Evolutionary conservation across 306 rosid species (phyloP).

Genomic region (Heteromeles arbutifolia): DNA sequence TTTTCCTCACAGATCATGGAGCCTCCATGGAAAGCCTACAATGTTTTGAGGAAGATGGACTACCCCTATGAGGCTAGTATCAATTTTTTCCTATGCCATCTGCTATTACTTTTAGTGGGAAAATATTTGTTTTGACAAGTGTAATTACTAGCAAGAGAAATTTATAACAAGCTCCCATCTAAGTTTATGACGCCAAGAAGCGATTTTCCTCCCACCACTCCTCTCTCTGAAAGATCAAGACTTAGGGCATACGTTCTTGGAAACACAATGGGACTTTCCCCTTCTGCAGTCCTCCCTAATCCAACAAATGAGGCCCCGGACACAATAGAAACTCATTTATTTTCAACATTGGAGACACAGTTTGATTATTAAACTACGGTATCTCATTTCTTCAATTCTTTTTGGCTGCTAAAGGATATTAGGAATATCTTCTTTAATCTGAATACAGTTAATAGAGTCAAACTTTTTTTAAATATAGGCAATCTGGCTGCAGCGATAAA

Average conservation of each 20-base stretch:
- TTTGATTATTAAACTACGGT: neutral
- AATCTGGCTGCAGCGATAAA: neutral
- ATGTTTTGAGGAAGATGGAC: constrained; percentile 78
- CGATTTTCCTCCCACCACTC: neutral
- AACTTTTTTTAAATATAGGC: neutral
- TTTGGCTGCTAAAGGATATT: neutral
- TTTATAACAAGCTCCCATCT: neutral
- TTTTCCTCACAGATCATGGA: constrained; percentile 76
- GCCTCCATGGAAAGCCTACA: constrained; percentile 90
- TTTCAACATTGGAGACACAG: neutral
- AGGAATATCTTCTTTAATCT: neutral
- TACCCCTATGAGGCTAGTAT: constrained; percentile 82
- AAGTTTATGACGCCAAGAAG: neutral
- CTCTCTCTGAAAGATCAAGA: neutral
- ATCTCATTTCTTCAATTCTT: neutral
- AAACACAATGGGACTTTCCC: neutral
- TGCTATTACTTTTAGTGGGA: constrained; percentile 2
- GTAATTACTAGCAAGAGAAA: neutral
- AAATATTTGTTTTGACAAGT: neutral
- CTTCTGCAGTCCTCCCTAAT: neutral
- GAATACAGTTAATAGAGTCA: neutral
- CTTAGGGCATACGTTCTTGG: neutral
- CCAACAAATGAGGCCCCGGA: neutral
- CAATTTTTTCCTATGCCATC: neutral
- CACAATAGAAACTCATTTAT: neutral